These are phyloP conservation scores for Salmacisia buchloeana DNA, from an alignment of 1,284 basidiomycete species.

Conservation along the genomic window DNA sequence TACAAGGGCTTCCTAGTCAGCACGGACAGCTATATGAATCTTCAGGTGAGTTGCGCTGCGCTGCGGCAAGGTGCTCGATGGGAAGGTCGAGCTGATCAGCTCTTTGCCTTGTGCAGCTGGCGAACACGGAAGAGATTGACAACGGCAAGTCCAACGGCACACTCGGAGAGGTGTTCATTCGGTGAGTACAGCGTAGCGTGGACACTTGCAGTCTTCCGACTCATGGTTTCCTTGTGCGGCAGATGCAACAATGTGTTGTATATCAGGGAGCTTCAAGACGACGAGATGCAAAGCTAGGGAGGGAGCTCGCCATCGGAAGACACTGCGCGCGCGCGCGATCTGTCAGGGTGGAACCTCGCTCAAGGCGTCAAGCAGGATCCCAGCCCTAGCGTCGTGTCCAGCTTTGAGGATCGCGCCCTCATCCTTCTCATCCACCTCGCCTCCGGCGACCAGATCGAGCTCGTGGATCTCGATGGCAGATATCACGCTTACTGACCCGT, in stretches of 20 bases:
- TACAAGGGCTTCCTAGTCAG: constrained; percentile 99
- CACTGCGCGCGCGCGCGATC: too few species aligned
- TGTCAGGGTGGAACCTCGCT: too few species aligned
- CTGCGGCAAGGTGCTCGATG: neutral
- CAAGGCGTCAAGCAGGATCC: too few species aligned
- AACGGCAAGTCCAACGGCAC: constrained; percentile 92
- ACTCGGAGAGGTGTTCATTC: constrained; percentile 95
- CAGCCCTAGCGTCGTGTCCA: too few species aligned
- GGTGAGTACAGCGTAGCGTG: constrained; percentile 57
- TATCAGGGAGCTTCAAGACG: constrained; percentile 6
- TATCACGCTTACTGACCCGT: too few species aligned
- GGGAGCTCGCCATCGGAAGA: too few species aligned
- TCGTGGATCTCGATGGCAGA: too few species aligned
- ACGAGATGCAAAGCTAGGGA: neutral
- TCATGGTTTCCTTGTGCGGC: neutral
- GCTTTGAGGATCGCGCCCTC: too few species aligned
- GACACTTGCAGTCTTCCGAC: neutral
- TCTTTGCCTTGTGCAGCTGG: constrained; percentile 60
- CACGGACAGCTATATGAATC: constrained; percentile 98
- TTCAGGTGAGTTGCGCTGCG: constrained; percentile 65
- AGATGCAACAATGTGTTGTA: constrained; percentile 13
- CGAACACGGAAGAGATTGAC: constrained; percentile 97
- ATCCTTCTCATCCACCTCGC: too few species aligned
- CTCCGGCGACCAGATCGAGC: too few species aligned
- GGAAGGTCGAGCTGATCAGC: neutral